phyloP scores from a whole-genome alignment of 768 basidiomycete genomes.

The Trametes maxima region DNA sequence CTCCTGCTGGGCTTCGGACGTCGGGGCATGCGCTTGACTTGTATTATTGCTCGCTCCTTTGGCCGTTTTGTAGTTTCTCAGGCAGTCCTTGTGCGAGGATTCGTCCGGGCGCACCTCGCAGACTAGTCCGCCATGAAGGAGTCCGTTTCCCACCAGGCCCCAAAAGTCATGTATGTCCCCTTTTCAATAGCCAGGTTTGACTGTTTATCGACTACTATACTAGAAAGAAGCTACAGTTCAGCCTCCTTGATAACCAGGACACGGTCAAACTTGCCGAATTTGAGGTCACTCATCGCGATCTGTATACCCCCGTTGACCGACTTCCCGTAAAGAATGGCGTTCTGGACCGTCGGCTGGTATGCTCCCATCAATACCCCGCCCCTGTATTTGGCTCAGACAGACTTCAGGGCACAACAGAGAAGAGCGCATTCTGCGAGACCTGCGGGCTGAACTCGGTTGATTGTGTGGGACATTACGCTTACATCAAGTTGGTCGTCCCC shows the following conservation, averaged over 20 bases:
- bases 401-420: constrained; percentile 89
- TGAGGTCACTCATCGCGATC: constrained; percentile 89
- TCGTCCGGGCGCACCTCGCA: background rate
- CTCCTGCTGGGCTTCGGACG: no score
- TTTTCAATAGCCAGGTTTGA: background rate
- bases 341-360: constrained; percentile 85
- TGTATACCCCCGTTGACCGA: constrained; percentile 84
- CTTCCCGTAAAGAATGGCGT: constrained; percentile 91
- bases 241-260: constrained; percentile 90
- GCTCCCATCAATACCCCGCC: background rate
- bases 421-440: constrained; percentile 90
- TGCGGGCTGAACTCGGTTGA: constrained; percentile 91
- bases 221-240: constrained; percentile 97
- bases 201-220: background rate
- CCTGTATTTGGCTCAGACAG: background rate
- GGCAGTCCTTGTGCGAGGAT: no score
- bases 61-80: no score
- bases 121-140: constrained; percentile 65
- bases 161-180: constrained; percentile 74
- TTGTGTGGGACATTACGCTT: constrained; percentile 98
- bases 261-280: constrained; percentile 96
- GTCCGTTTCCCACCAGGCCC: constrained; percentile 73
- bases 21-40: background rate
- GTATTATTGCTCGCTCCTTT: background rate
- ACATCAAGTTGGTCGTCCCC: constrained; percentile 95